Evolutionary conservation across 495 filamentous ascomycete species (phyloP), one percentile per base, ranked within the genome.

Genomic region (Apiosordaria backusii): DNA sequence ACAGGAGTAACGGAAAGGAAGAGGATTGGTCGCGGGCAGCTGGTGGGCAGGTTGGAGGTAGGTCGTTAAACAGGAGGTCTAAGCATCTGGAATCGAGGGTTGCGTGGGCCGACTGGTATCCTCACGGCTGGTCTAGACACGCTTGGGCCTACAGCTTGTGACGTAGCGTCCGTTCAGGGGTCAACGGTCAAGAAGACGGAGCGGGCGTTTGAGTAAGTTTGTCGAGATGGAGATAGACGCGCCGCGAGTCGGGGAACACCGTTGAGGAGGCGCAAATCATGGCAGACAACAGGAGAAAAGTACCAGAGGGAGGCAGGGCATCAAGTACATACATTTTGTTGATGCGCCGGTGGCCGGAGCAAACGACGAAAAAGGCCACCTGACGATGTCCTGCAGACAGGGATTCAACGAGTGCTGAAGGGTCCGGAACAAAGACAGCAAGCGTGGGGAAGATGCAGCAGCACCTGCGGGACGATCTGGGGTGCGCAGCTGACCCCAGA

Each of bases 291-390:
- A 54, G 26, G 25, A 50, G 45, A 29, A 55, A 54, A 22, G 35
- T 21, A 50, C 45, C 3, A 23, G 2, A 35, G 16, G 21, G 27
- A 7, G 60, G 18, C 18, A 19, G 29, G n/a, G 40, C 10, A 10
- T 24, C 61, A 53, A 40, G 27, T 18, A n/a, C n/a, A n/a, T n/a
- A 21, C 29, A 45, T 35, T 61, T 61, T 22, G 52, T 15, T 60
- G 21, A 6, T 4, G 4, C 26, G 23, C 6, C 25, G 59, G n/a
- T 15, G 5, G 60, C 40, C 1, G 16, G 60, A 55, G 22, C 52
- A 55, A 21, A 21, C 4, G 52, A 55, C 52, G 52, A 55, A 57
- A 58, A 61, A 59, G 67, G 60, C 62, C 67, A 62, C 62, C 67
- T 68, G 67, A 68, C 59, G 63, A 68, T 29, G 60, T 60, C 35